Percentiles rank a stretch among this genome's conserved stretches.
phyloP scores from a whole-genome alignment of 768 basidiomycete species.

The Phaffia australis region DNA sequence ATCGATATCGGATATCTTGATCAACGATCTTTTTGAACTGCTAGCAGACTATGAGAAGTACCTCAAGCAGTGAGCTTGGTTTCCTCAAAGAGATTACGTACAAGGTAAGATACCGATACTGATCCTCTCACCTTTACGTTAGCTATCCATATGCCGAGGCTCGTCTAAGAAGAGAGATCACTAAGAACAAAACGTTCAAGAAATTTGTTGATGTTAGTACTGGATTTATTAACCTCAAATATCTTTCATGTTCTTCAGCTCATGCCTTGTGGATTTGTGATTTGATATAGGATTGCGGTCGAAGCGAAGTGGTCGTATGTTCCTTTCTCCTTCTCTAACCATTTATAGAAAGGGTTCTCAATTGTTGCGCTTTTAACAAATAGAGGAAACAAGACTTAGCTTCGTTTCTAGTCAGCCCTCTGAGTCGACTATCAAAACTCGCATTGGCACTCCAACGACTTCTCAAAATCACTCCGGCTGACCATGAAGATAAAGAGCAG shows the following conservation, averaged over 20 bases:
- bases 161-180: slow-evolving; percentile 13
- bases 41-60: slow-evolving; percentile 22
- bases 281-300: not conserved
- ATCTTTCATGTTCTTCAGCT: too few species aligned
- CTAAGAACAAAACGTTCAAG: slow-evolving; percentile 3
- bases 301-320: not conserved
- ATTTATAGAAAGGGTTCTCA: not conserved
- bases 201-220: slow-evolving; percentile 10
- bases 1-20: slow-evolving; percentile 16
- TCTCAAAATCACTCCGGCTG: slow-evolving; percentile 11
- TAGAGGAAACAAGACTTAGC: slow-evolving; percentile 23
- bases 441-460: slow-evolving; percentile 19
- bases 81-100: too few species aligned
- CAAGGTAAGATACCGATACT: not conserved
- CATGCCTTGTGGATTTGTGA: too few species aligned
- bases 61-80: slow-evolving; percentile 22
- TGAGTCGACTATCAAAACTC: slow-evolving; percentile 22
- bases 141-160: slow-evolving; percentile 26
- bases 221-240: too few species aligned
- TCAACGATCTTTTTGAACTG: slow-evolving; percentile 15
- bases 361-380: not conserved
- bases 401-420: slow-evolving; percentile 21
- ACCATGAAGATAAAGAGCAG: slow-evolving; percentile 14
- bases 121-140: not conserved
- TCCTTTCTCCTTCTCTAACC: not conserved